A percentile compares a stretch with the other conserved stretches of the same genome.
Conservation (phyloP, 441 rosid genomes). For the Gossypium davidsonii region DNA sequence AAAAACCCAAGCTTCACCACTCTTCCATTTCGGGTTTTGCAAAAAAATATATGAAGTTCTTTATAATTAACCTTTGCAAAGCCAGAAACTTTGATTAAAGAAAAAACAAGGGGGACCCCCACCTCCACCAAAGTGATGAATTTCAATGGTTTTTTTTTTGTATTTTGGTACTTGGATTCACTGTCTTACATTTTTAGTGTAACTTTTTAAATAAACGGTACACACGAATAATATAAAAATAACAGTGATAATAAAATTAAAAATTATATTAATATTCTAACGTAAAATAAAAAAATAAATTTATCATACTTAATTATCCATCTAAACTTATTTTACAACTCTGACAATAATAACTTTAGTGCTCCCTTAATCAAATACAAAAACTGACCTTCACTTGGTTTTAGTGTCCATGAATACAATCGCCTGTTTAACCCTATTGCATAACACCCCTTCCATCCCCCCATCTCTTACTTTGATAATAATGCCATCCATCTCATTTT, state of each 20-base stretch:
- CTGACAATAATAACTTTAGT: constrained; percentile 37
- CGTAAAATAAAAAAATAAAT: too few relatives aligned
- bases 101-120: constrained; percentile 18
- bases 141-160: background rate
- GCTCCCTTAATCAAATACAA: constrained; percentile 33
- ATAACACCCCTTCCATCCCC: constrained; percentile 39
- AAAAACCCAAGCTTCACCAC: background rate
- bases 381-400: constrained; percentile 14
- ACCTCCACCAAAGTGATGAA: constrained; percentile 5
- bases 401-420: constrained; percentile 14
- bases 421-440: constrained; percentile 23
- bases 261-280: too few relatives aligned
- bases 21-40: background rate
- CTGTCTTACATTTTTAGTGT: background rate
- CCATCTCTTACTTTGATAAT: constrained; percentile 31
- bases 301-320: too few relatives aligned
- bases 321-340: background rate
- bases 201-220: too few relatives aligned
- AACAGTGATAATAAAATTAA: too few relatives aligned
- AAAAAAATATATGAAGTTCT: background rate
- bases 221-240: too few relatives aligned
- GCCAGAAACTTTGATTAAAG: background rate
- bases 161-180: background rate
- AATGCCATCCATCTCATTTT: constrained; percentile 33
- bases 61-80: background rate